phyloP scores from a whole-genome alignment of 495 filamentous ascomycete species.

The Polyplosphaeria fusca region DNA sequence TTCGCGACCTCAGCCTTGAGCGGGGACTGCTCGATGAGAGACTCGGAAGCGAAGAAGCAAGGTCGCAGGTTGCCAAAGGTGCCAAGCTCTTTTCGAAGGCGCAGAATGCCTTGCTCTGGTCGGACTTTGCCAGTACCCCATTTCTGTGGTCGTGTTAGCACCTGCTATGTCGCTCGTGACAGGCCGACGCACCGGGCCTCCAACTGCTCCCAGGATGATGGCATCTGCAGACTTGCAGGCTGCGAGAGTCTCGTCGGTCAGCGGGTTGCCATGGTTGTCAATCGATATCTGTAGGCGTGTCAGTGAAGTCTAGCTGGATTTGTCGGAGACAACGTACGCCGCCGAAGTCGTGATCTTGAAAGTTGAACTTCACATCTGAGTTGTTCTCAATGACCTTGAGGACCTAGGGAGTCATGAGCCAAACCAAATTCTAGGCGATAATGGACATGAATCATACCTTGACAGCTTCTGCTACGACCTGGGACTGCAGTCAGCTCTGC shows the following conservation, averaged over 20 bases:
- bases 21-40: slow-evolving; percentile 81
- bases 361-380: slow-evolving; percentile 74
- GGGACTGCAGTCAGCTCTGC: background rate
- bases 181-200: slow-evolving; percentile 65
- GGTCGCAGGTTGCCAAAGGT: slow-evolving; percentile 97
- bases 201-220: slow-evolving; percentile 90
- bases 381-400: slow-evolving; percentile 72
- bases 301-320: background rate
- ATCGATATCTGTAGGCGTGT: slow-evolving; percentile 68
- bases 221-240: slow-evolving; percentile 90
- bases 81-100: slow-evolving; percentile 87
- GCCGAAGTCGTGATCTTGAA: slow-evolving; percentile 87
- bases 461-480: slow-evolving; percentile 70
- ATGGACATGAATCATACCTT: slow-evolving; percentile 57
- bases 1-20: slow-evolving; percentile 83
- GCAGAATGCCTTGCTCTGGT: slow-evolving; percentile 91
- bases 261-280: slow-evolving; percentile 69
- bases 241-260: slow-evolving; percentile 79
- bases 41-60: slow-evolving; percentile 91
- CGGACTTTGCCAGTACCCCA: slow-evolving; percentile 89
- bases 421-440: background rate
- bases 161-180: background rate
- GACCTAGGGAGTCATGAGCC: slow-evolving; percentile 47
- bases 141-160: slow-evolving; percentile 56
- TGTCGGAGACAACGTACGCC: slow-evolving; percentile 61